Percentiles rank a stretch among this genome's conserved stretches.
Conservation (phyloP, 2,329 filamentous ascomycete species). For the Dothiorella sarmentorum region DNA sequence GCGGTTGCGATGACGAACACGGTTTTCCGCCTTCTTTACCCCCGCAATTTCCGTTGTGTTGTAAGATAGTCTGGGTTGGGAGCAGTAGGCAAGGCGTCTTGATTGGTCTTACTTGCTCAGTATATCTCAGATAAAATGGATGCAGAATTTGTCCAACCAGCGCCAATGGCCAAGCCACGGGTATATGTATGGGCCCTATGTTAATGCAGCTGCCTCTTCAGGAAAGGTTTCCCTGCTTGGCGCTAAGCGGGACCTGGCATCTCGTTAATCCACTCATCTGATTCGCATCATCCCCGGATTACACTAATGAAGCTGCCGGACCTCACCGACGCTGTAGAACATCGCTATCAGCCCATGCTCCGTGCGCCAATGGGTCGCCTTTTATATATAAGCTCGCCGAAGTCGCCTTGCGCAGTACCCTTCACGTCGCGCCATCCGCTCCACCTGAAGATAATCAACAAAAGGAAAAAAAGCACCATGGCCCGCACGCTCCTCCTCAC, state of each 20-base stretch:
- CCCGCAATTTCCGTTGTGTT: neutral
- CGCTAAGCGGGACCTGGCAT: conserved; percentile 13
- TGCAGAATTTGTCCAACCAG: neutral
- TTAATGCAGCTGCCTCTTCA: conserved; percentile 2
- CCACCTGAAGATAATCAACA: too few species aligned
- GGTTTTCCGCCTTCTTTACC: conserved; percentile 6
- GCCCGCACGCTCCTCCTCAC: conserved; percentile 23
- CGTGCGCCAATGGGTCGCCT: neutral
- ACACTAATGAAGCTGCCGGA: neutral
- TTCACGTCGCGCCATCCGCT: neutral
- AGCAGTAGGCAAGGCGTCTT: conserved; percentile 10
- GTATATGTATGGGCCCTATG: neutral
- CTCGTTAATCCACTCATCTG: neutral
- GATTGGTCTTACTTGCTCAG: neutral
- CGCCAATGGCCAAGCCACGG: neutral
- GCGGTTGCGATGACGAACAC: conserved; percentile 9
- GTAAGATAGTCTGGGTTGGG: conserved; percentile 7
- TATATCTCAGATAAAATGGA: neutral
- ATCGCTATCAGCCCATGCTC: neutral
- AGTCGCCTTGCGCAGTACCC: too few species aligned
- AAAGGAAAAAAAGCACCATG: too few species aligned
- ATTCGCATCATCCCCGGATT: conserved; percentile 3
- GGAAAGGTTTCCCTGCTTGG: neutral
- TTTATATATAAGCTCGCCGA: neutral
- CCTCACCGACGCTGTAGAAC: conserved; percentile 1